Evolutionary conservation across 352 stramenopile genomes (phyloP), one percentile per base, ranked within the genome.

Genomic region (Phytophthora citrophthora): DNA sequence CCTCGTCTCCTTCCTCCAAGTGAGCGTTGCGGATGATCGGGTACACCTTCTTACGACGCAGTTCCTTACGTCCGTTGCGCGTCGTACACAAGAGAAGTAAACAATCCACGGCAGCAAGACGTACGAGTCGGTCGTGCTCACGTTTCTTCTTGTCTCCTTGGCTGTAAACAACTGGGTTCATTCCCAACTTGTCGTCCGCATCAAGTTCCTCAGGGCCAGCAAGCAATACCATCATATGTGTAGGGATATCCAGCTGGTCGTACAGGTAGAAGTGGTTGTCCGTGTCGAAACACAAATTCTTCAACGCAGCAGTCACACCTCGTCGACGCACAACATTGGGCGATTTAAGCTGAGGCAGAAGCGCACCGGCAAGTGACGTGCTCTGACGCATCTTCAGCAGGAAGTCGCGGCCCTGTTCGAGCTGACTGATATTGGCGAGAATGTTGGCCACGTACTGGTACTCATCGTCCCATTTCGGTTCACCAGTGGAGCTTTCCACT

Each of bases 181-280:
- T 92, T 29, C 85, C 85, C 27, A 89, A 45, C 70, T 90, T 93
- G 31, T 96, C 88, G 13, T 94, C 84, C 29, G 79, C 77, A 56
- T 94, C 84, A 2, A 96, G 69, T 9, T 80, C 68, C 52, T 96
- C 88, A 0, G 88, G 88, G 11, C 88, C 88, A 10, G 81, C 78
- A 12, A 96, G 72, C 54, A 93, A 50, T 15, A 83, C 85, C 58
- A 89, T 83, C 66, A 94, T 79, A 64, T 94, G 87, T n/a, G 76
- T 86, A 23, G 86, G 82, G 10, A 96, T 68, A 54, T 96, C 86
- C 49, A 96, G 52, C 53, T 93, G 84, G 51, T 95, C 87, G 68
- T 93, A 95, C 23, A 95, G 69, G 56, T 90, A 94, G 52, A 95
- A 95, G 66, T 95, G 87, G 64, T 90, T 94, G 71, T 96, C 86